Evolutionary conservation across 1,284 basidiomycete genomes (phyloP).

Genomic region (Mycena citricolor): DNA sequence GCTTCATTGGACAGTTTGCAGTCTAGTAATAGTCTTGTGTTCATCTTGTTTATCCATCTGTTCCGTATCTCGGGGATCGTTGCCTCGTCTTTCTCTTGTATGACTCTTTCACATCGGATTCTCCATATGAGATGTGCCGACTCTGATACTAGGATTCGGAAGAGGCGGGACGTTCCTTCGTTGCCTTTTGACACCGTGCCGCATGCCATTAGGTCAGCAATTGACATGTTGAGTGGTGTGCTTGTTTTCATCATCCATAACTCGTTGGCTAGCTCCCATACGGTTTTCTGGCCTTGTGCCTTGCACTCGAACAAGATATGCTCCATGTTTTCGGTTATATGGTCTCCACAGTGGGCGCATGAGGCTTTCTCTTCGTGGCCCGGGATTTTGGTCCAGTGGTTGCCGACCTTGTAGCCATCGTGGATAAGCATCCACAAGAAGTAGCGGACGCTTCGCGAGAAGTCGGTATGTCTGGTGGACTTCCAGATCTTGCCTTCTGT

Average conservation of each 20-base stretch:
- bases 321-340: constrained; percentile 25
- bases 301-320: constrained; percentile 32
- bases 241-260: constrained; percentile 22
- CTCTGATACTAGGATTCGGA: constrained; percentile 8
- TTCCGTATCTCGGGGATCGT: not conserved
- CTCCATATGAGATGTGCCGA: constrained; percentile 12
- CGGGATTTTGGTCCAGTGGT: constrained; percentile 23
- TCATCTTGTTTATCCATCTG: constrained; percentile 13
- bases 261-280: constrained; percentile 26
- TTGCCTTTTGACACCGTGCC: constrained; percentile 3
- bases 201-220: constrained; percentile 1
- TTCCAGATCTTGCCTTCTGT: constrained; percentile 15
- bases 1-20: constrained; percentile 2
- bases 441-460: constrained; percentile 2
- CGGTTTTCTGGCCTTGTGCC: constrained; percentile 20
- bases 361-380: constrained; percentile 18
- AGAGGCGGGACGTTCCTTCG: not conserved
- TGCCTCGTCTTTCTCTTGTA: not conserved
- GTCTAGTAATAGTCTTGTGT: constrained; percentile 7
- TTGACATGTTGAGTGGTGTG: not conserved
- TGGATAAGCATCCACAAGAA: constrained; percentile 23
- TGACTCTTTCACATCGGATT: constrained; percentile 1
- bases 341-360: constrained; percentile 17
- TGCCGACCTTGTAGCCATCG: constrained; percentile 21
- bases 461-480: constrained; percentile 6